phyloP scores from a whole-genome alignment of 805 yeast genomes.

The Isabelozyma gotoi region DNA sequence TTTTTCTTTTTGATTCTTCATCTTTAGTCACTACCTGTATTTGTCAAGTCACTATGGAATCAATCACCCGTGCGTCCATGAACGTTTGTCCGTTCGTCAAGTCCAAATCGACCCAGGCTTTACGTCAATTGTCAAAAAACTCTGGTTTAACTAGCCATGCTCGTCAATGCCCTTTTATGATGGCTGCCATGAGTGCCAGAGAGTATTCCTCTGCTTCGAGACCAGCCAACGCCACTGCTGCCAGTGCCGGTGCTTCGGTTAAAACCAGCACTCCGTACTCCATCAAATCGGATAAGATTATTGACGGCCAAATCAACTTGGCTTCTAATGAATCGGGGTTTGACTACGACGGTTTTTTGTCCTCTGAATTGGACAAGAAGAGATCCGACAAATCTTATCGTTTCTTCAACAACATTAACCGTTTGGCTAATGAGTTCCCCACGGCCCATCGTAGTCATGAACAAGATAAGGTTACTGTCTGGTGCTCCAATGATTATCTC shows the following conservation, averaged over 20 bases:
- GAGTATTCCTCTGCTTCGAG: constrained; percentile 48
- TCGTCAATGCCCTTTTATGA: constrained; percentile 86
- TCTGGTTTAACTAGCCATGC: constrained; percentile 57
- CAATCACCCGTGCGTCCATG: constrained; percentile 72
- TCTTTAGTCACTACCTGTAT: background rate
- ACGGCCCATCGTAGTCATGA: constrained; percentile 78
- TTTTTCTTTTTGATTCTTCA: background rate
- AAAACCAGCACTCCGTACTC: constrained; percentile 32
- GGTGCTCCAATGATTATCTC: constrained; percentile 98
- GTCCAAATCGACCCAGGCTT: constrained; percentile 54
- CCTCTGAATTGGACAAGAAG: constrained; percentile 66
- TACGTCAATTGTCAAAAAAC: constrained; percentile 54
- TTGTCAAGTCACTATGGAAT: constrained; percentile 61
- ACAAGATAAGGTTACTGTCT: constrained; percentile 87
- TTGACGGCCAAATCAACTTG: constrained; percentile 21
- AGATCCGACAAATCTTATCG: constrained; percentile 90
- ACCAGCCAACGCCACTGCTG: constrained; percentile 46
- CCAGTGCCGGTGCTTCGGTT: constrained; percentile 33
- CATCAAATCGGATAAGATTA: constrained; percentile 25
- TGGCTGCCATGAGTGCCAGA: constrained; percentile 63
- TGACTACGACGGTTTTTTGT: constrained; percentile 72
- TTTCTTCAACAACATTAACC: constrained; percentile 94
- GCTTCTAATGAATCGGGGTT: constrained; percentile 53
- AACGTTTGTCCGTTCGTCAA: constrained; percentile 83
- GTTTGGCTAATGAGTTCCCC: constrained; percentile 93